Percentiles rank a stretch among this genome's conserved stretches.
Evolutionary conservation across 2,329 filamentous ascomycete genomes (phyloP).

Genomic region (Arthroderma sp.): DNA sequence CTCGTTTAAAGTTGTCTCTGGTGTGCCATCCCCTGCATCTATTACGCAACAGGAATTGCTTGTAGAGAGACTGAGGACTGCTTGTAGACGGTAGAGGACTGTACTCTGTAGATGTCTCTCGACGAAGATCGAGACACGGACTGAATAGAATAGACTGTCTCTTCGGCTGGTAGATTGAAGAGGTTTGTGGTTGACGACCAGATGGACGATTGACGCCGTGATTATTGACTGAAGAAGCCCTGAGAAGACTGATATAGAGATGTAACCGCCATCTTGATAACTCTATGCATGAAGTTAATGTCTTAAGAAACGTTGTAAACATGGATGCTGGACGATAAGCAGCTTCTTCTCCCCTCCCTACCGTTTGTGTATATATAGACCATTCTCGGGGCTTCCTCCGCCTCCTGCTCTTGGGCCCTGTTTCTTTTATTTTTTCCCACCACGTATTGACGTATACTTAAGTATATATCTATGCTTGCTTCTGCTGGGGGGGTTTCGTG

Average conservation of each 20-base stretch:
- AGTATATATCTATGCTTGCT: neutral
- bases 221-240: too few relatives aligned
- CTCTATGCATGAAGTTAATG: constrained; percentile 1
- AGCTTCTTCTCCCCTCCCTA: neutral
- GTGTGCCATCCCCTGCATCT: constrained; percentile 3
- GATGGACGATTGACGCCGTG: too few relatives aligned
- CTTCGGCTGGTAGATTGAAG: too few relatives aligned
- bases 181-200: too few relatives aligned
- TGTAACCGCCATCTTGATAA: too few relatives aligned
- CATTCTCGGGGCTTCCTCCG: neutral
- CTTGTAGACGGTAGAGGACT: too few relatives aligned
- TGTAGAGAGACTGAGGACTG: too few relatives aligned
- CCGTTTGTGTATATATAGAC: neutral
- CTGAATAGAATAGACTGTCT: too few relatives aligned
- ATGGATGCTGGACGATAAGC: constrained; percentile 1
- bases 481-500: neutral
- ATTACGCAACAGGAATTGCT: constrained; percentile 5
- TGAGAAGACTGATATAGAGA: too few relatives aligned
- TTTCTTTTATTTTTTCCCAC: too few relatives aligned
- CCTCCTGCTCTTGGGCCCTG: neutral
- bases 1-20: constrained; percentile 4
- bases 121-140: too few relatives aligned
- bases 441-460: neutral
- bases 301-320: constrained; percentile 1
- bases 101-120: too few relatives aligned